These are phyloP conservation scores for Linum tenue DNA, from an alignment of 345 rosid genomes.

Conservation along the genomic window DNA sequence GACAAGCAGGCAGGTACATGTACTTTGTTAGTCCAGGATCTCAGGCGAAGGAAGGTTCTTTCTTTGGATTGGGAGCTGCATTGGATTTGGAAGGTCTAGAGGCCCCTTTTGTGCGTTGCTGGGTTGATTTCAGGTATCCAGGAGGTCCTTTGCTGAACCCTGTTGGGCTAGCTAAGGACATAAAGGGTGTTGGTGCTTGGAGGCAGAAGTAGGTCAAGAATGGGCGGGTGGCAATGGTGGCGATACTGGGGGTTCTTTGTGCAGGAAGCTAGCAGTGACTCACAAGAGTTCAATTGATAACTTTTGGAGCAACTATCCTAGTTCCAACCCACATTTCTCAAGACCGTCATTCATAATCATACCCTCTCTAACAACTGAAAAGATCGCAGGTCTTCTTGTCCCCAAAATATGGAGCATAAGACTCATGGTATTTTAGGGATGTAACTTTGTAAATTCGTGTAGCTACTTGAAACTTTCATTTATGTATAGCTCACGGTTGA, in stretches of 20 bases:
- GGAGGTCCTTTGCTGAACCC: constrained; percentile 94
- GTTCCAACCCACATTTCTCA: constrained; percentile 78
- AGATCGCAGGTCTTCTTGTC: too few relatives aligned
- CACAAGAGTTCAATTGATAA: constrained; percentile 81
- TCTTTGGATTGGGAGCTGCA: constrained; percentile 78
- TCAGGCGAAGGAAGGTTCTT: constrained; percentile 67
- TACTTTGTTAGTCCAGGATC: constrained; percentile 78
- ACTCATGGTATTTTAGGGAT: too few relatives aligned
- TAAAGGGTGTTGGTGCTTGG: constrained; percentile 50
- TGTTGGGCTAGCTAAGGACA: constrained; percentile 80
- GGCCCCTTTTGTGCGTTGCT: constrained; percentile 20
- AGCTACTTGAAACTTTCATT: too few relatives aligned
- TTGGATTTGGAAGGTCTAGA: constrained; percentile 67
- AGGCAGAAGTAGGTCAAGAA: constrained; percentile 91
- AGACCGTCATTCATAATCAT: constrained; percentile 76
- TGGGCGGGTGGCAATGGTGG: constrained; percentile 89
- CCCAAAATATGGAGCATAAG: too few relatives aligned
- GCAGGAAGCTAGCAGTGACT: constrained; percentile 80
- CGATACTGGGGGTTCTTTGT: constrained; percentile 76
- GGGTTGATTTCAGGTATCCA: constrained; percentile 47
- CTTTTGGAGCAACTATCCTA: constrained; percentile 82
- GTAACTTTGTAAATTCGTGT: too few relatives aligned
- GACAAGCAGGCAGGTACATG: constrained; percentile 84
- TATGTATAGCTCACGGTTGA: too few relatives aligned
- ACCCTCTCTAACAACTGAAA: constrained; percentile 30